Base-by-base conservation (phyloP, 306 rosid species). In the Citrullus colocynthis region DNA sequence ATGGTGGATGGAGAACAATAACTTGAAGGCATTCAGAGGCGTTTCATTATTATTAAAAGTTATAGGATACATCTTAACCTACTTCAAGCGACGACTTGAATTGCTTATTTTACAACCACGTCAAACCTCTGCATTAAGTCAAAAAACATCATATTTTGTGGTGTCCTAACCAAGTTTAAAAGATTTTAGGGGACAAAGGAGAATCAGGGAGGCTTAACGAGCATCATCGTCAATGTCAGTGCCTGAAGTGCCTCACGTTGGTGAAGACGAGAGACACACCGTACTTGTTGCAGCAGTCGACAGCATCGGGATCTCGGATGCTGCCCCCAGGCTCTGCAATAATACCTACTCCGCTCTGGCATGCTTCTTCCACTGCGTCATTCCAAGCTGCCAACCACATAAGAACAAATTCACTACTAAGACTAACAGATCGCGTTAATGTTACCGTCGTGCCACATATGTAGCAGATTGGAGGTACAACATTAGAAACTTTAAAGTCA, bases 361-460 rank as follows among this genome's bases (percentile, higher is more conserved):
- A 94, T 78, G 97, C 96, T 89, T 92, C 95, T 86, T 95, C 97
- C 83, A 95, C 97, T 3, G 96, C 97, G 81, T 92, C 98, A 20
- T 95, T 90, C 97, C 98, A 92, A 78, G 97, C 97, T 92, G 92
- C 65, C 20, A 83, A 34, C 70, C 34, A 81, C 57, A 28, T 71
- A 48, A 49, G 56, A 70, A 67, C 54, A 67, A 10, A n/a, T 20
- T 42, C 1, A 17, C 42, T 30, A 16, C 21, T 32, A 42, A 42
- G 44, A 51, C 55, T 51, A 63, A 63, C 11, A 34, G 48, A 34
- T 13, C n/a, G 1, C 28, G 69, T 15, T 4, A 30, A 4, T 5
- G n/a, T 7, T 12, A 30, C n/a, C 6, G 42, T 32, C 67, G 32
- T 30, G 5, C 18, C 69, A 6, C 20, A 62, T 7, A 7, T 34